phyloP scores from a whole-genome alignment of 352 stramenopile species.

The Pilasporangium apinafurcum region DNA sequence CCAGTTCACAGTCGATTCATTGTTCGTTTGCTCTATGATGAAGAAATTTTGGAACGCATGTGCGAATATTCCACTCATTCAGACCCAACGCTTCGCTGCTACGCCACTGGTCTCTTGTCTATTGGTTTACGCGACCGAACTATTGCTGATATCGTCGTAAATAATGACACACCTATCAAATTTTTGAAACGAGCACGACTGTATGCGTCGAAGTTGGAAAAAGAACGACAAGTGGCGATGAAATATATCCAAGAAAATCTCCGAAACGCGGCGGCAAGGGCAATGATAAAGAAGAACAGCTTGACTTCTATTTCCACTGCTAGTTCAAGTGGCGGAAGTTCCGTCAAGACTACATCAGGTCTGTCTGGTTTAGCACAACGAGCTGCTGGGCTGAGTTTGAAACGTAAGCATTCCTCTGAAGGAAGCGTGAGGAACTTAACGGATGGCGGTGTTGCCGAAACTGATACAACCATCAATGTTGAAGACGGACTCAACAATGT shows the following conservation, averaged over 20 bases:
- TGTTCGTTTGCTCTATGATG: constrained; percentile 68
- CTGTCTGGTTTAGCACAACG: too few relatives aligned
- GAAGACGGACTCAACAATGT: neutral
- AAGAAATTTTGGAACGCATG: constrained; percentile 68
- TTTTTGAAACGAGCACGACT: constrained; percentile 66
- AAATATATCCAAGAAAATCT: constrained; percentile 78
- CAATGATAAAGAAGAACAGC: constrained; percentile 27
- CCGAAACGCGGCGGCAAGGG: constrained; percentile 17
- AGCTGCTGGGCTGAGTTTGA: too few relatives aligned
- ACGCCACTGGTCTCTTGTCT: constrained; percentile 69
- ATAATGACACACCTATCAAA: constrained; percentile 68
- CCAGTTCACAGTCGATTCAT: constrained; percentile 71
- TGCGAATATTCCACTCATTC: constrained; percentile 58
- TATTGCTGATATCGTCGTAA: constrained; percentile 75
- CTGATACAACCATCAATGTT: too few relatives aligned
- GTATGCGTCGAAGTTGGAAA: constrained; percentile 74
- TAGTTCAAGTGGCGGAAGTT: too few relatives aligned
- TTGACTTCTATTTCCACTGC: too few relatives aligned
- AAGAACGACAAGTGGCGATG: constrained; percentile 50
- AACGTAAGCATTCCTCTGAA: constrained; percentile 37
- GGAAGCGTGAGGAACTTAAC: constrained; percentile 23
- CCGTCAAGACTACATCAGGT: constrained; percentile 2
- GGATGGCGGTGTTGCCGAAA: neutral
- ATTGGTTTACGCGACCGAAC: constrained; percentile 75
- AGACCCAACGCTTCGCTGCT: constrained; percentile 56